Conservation (phyloP, 2,329 filamentous ascomycete species). For the Anthostomella pinea region DNA sequence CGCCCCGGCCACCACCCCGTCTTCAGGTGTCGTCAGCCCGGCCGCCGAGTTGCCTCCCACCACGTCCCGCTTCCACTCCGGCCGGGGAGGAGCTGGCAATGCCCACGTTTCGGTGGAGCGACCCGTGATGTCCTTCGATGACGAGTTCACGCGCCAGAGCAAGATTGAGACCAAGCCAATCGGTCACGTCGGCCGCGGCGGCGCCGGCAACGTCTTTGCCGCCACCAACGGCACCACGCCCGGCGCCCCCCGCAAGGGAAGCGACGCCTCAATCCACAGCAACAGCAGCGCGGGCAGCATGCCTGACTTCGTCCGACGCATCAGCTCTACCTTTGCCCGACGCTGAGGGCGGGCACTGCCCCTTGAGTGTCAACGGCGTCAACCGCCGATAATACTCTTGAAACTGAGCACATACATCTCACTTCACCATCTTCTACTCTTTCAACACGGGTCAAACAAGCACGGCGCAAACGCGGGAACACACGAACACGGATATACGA, state of each 20-base stretch:
- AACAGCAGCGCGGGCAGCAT: slow-evolving; percentile 29
- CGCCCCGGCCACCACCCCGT: slow-evolving; percentile 39
- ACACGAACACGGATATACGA: neutral
- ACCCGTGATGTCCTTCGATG: slow-evolving; percentile 63
- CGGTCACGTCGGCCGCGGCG: slow-evolving; percentile 62
- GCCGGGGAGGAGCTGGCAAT: slow-evolving; percentile 67
- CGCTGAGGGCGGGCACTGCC: slow-evolving; percentile 16
- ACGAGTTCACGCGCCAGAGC: slow-evolving; percentile 58
- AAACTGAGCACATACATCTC: no score
- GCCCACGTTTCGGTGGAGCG: slow-evolving; percentile 51
- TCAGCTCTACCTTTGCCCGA: slow-evolving; percentile 36
- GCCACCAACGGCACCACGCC: slow-evolving; percentile 10
- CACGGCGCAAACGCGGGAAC: no score
- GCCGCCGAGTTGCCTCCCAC: slow-evolving; percentile 42
- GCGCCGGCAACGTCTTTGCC: slow-evolving; percentile 55
- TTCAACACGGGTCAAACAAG: no score
- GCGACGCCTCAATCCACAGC: slow-evolving; percentile 30
- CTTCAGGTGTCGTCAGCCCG: slow-evolving; percentile 43
- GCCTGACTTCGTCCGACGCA: slow-evolving; percentile 38
- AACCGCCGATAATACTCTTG: neutral
- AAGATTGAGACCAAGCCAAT: slow-evolving; percentile 50
- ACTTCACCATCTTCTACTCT: no score
- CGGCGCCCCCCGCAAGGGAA: slow-evolving; percentile 25
- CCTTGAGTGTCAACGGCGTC: neutral
- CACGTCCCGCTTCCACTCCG: slow-evolving; percentile 57